Conservation (phyloP, 768 basidiomycete genomes). For the Steccherinum ochraceum region DNA sequence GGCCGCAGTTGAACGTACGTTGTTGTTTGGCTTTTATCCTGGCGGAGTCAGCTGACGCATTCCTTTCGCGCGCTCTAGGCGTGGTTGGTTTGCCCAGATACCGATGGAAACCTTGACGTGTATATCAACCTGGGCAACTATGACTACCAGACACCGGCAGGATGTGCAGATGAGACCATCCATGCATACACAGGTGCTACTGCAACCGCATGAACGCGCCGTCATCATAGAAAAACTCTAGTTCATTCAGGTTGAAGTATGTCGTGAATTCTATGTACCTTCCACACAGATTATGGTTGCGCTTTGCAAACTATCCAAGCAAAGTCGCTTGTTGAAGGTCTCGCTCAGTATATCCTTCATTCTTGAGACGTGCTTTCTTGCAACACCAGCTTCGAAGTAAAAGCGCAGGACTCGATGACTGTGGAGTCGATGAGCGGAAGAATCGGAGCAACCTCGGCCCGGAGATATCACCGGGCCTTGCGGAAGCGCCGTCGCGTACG, state of each 20-base stretch:
- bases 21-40: background rate
- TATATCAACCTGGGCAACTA: conserved; percentile 53
- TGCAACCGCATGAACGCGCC: conserved; percentile 21
- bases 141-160: conserved; percentile 48
- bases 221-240: background rate
- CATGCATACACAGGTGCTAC: conserved; percentile 54
- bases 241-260: background rate
- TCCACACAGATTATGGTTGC: no score
- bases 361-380: no score
- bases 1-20: conserved; percentile 49
- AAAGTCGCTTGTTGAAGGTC: no score
- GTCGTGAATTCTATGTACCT: no score
- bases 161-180: conserved; percentile 54
- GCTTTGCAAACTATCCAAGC: no score
- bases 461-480: no score
- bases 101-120: conserved; percentile 33
- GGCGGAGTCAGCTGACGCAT: conserved; percentile 7
- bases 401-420: no score
- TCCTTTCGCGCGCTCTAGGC: conserved; percentile 24
- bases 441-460: no score
- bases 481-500: no score
- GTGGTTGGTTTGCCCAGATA: conserved; percentile 53
- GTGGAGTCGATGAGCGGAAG: no score
- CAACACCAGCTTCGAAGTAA: no score
- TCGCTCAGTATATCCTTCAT: no score